Conservation (phyloP, 2,329 filamentous ascomycete genomes). For the Phialocephala subalpina region DNA sequence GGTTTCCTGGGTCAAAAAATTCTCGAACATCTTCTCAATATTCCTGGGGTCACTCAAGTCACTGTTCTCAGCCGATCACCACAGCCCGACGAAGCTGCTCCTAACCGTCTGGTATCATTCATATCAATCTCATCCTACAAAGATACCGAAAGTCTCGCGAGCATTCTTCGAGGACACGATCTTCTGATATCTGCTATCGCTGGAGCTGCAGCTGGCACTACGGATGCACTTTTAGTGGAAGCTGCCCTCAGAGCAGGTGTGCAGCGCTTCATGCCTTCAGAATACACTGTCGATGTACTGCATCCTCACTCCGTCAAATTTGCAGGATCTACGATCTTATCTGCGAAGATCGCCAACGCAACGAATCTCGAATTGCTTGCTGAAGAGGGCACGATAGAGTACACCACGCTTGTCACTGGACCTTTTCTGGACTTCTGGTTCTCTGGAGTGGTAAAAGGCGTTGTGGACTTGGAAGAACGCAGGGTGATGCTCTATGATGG, state of each 20-base stretch:
- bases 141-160: background rate
- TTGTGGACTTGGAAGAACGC: slow-evolving; percentile 6
- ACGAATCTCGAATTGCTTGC: slow-evolving; percentile 53
- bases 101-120: background rate
- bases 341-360: slow-evolving; percentile 49
- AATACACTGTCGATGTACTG: slow-evolving; percentile 50
- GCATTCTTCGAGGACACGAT: slow-evolving; percentile 15
- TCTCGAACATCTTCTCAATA: slow-evolving; percentile 8
- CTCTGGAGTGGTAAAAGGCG: slow-evolving; percentile 1
- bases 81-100: background rate
- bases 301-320: slow-evolving; percentile 14
- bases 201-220: background rate
- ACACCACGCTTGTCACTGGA: slow-evolving; percentile 60
- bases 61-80: slow-evolving; percentile 13
- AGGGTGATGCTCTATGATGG: slow-evolving; percentile 19
- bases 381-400: slow-evolving; percentile 51
- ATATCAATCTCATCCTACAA: slow-evolving; percentile 12
- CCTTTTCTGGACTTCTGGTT: slow-evolving; percentile 62
- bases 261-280: slow-evolving; percentile 64
- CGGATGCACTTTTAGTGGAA: slow-evolving; percentile 38
- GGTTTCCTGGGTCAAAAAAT: slow-evolving; percentile 15
- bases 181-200: slow-evolving; percentile 16
- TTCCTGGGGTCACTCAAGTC: slow-evolving; percentile 1
- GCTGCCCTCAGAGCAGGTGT: slow-evolving; percentile 63
- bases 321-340: slow-evolving; percentile 15